Base-by-base conservation (phyloP, 1,284 basidiomycete genomes). In the Afroboletus lepidellus region DNA sequence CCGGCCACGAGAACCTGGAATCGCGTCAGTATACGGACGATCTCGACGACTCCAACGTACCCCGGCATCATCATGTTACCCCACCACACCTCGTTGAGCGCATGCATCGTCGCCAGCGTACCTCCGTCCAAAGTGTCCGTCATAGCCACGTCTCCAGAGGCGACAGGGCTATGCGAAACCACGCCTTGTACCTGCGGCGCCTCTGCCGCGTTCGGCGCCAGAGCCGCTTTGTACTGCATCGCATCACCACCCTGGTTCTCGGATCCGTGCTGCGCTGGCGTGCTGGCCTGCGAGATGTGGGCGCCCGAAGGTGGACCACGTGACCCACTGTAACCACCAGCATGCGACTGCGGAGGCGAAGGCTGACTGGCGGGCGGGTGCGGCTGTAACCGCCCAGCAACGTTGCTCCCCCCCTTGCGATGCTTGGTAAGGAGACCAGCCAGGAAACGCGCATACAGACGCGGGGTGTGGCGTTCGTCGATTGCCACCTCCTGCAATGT, bases 51-150 rank as follows among this genome's bases (percentile, higher is more conserved):
- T 43, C 42, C 43, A 42, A 53, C 70, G 41, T 12, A 89, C 83
- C 88, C 88, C 45, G 88, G 87, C 84, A 90, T 87, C 84, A 90
- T 84, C 81, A 88, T 84, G 48, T 80, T 85, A 33, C 79, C 71
- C 86, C 85, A 89, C 77, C 83, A 90, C 24, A 72, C 76, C 51
- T 83, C 87, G 58, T 85, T 83, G 50, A 90, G 72, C 20, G 81
- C 81, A 51, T 83, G 77, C 82, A 91, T 85, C 24, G 86, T 79
- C 3, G 85, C 87, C 50, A 88, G 73, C 66, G 82, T 77, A 43
- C 86, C 84, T 11, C 80, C 81, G 8, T 74, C 71, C 41, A 77
- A 67, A 41, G 72, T 49, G n/a, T 67, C 61, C 5, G 46, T 47
- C 61, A 69, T 69, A 7, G 70, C 72, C 57, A 79, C 76, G 37